phyloP scores from a whole-genome alignment of 805 yeast species.

The Ogataea ganodermae region DNA sequence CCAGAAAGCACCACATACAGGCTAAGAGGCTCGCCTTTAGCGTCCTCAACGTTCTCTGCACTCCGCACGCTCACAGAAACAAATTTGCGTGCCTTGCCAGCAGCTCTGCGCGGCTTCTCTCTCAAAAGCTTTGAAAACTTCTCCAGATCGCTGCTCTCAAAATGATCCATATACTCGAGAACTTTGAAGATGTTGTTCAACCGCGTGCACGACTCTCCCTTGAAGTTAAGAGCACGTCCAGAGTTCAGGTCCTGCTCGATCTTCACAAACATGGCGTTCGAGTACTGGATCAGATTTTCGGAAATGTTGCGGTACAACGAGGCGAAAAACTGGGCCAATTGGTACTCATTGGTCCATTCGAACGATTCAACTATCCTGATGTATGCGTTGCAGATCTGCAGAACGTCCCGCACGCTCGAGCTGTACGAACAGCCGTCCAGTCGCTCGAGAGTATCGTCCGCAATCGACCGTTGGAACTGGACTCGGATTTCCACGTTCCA shows the following conservation, averaged over 20 bases:
- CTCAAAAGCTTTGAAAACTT: conserved; percentile 19
- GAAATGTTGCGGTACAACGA: conserved; percentile 62
- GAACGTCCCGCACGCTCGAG: conserved; percentile 29
- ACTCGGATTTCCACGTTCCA: conserved; percentile 29
- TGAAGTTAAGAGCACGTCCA: conserved; percentile 14
- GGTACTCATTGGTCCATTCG: conserved; percentile 66
- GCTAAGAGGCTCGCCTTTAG: conserved; percentile 32
- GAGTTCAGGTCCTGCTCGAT: conserved; percentile 23
- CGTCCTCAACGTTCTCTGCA: conserved; percentile 36
- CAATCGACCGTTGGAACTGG: conserved; percentile 51
- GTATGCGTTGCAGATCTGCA: conserved; percentile 34
- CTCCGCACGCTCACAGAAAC: conserved; percentile 27
- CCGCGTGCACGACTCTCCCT: conserved; percentile 32
- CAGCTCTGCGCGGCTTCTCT: not conserved
- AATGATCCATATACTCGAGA: conserved; percentile 20
- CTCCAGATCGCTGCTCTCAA: conserved; percentile 15
- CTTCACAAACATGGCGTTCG: conserved; percentile 35
- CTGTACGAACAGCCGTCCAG: conserved; percentile 33
- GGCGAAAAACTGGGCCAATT: conserved; percentile 63
- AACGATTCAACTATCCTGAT: conserved; percentile 57
- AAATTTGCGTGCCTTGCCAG: conserved; percentile 17
- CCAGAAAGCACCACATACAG: conserved; percentile 29
- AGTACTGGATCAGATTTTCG: conserved; percentile 56
- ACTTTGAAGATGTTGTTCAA: conserved; percentile 32
- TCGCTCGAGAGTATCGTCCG: conserved; percentile 56